A percentile compares a stretch with the other conserved stretches of the same genome.
phyloP scores from a whole-genome alignment of 179 eudicot genomes.

The Beta macrorhiza region DNA sequence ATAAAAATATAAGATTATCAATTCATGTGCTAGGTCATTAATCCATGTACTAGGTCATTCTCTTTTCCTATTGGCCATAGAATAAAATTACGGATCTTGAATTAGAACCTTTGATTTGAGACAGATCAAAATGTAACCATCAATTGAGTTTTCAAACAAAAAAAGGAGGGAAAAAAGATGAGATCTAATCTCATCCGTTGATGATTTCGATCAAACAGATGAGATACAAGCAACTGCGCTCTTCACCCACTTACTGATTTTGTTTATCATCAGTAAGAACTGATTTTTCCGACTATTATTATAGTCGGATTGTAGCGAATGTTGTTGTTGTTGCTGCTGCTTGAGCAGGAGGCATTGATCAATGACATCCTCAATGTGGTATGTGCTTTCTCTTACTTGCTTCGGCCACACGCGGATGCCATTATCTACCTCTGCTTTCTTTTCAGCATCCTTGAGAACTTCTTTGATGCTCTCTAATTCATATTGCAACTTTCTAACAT shows the following conservation, averaged over 20 bases:
- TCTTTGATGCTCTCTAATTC: not conserved
- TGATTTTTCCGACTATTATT: not conserved
- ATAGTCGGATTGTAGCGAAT: not conserved
- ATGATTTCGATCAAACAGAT: too few relatives aligned
- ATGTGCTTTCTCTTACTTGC: not conserved
- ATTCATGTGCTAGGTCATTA: too few relatives aligned
- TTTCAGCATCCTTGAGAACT: conserved; percentile 6
- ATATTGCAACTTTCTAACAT: not conserved
- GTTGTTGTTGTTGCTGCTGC: not conserved
- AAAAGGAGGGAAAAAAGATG: too few relatives aligned
- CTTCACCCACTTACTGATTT: not conserved
- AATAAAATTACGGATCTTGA: too few relatives aligned
- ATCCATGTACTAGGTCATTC: too few relatives aligned
- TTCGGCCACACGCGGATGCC: not conserved
- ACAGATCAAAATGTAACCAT: too few relatives aligned
- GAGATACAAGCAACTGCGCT: not conserved
- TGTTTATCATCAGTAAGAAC: not conserved
- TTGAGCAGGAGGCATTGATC: not conserved
- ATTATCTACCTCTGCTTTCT: not conserved
- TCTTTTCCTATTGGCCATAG: too few relatives aligned
- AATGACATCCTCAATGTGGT: conserved; percentile 2
- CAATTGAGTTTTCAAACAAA: too few relatives aligned
- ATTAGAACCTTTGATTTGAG: too few relatives aligned
- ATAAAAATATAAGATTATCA: too few relatives aligned
- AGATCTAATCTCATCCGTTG: too few relatives aligned